These are phyloP conservation scores for Vitis hybrid DNA, from an alignment of 177 flowering plant genomes.

Conservation along the genomic window DNA sequence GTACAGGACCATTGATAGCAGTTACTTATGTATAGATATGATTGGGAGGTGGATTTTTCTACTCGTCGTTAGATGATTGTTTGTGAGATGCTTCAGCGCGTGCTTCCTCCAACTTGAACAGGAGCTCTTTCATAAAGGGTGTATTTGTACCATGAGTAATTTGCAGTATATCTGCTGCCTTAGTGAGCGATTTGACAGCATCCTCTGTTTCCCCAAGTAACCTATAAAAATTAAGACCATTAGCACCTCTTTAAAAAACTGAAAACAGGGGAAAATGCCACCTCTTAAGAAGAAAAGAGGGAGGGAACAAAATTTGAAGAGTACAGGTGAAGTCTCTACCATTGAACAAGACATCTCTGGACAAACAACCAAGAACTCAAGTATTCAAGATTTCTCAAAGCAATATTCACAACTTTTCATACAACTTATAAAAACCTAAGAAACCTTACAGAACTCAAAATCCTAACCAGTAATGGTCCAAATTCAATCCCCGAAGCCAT, in stretches of 20 bases:
- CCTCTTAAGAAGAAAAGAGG: too few species aligned
- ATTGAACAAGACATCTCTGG: too few species aligned
- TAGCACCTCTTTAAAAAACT: neutral
- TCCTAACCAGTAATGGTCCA: too few species aligned
- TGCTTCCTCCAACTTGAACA: constrained; percentile 76
- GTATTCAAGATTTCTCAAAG: too few species aligned
- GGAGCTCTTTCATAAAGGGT: constrained; percentile 67
- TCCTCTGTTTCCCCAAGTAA: constrained; percentile 67
- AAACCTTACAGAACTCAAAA: too few species aligned
- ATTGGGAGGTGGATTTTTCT: constrained; percentile 1
- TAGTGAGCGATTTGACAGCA: constrained; percentile 62
- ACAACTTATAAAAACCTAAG: too few species aligned
- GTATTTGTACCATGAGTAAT: constrained; percentile 78
- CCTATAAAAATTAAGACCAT: constrained; percentile 41
- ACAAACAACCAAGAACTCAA: too few species aligned
- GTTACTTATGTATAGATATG: neutral
- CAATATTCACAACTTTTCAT: too few species aligned
- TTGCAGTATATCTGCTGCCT: constrained; percentile 64
- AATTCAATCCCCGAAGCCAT: too few species aligned
- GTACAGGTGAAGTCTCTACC: too few species aligned
- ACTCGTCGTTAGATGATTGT: constrained; percentile 18
- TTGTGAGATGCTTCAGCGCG: constrained; percentile 80
- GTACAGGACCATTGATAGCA: neutral
- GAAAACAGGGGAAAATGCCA: neutral
- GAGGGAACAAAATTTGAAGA: neutral